Conservation (phyloP, 2,329 filamentous ascomycete species). For the Ophiostoma novo-ulmi region DNA sequence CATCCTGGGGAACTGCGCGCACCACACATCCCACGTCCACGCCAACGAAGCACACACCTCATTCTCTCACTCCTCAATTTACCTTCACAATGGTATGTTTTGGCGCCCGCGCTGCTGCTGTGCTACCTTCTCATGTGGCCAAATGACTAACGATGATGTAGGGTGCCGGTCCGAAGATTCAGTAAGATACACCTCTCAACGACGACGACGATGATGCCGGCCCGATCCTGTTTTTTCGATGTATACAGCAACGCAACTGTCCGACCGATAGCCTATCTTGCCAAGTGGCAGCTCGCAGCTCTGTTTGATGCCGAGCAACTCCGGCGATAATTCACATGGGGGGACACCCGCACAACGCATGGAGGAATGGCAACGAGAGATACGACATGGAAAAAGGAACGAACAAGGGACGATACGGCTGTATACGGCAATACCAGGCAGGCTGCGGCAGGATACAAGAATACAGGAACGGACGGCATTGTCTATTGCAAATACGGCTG, state of each 20-base stretch:
- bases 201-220: background rate
- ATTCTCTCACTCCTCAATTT: conserved; percentile 20
- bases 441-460: no score
- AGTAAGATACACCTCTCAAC: conserved; percentile 39
- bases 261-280: background rate
- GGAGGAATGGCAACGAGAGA: background rate
- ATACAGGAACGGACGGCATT: background rate
- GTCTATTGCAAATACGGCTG: background rate
- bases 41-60: background rate
- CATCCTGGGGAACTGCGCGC: conserved; percentile 2
- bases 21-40: conserved; percentile 8
- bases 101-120: background rate
- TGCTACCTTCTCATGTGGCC: background rate
- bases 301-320: background rate
- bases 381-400: background rate
- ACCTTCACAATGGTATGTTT: conserved; percentile 47
- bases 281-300: background rate
- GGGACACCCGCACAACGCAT: background rate
- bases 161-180: conserved; percentile 69
- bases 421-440: no score
- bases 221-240: background rate
- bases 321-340: background rate
- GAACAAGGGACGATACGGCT: background rate
- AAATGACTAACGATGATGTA: conserved; percentile 32
- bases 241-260: background rate